Base-by-base conservation (phyloP, 2,329 filamentous ascomycete species). In the Colletotrichum camelliae region DNA sequence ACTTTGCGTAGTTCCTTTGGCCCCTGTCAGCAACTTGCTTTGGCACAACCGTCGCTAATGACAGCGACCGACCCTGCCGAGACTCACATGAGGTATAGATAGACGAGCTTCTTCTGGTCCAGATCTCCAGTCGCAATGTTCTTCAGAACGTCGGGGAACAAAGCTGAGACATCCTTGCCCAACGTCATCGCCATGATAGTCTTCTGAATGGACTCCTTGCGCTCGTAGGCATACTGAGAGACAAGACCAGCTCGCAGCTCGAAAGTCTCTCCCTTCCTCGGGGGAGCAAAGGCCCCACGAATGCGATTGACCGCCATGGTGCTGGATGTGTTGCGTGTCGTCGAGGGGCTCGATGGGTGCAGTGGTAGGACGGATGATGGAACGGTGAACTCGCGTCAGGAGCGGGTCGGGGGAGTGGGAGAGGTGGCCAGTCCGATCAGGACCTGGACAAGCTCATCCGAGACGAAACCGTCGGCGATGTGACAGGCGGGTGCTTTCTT, bases 151-250 rank as follows among this genome's bases (percentile, higher is more conserved):
- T 99, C 97, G 3, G 97, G 97, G 84, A 99, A 99, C 78, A 99
- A 89, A 72, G 96, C 95, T 70, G 97, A 99, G 76, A 99, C 97
- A 87, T 99, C 97, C 86, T 99, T 99, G 85, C 97, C 97, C 80
- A 99, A 86, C 2, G 97, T 99, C 97, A 99, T 99, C 84, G 97
- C 96, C 96, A 98, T 98, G 88, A 99, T 99, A 79, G 97, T 99
- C 90, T 98, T 98, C 85, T 99, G 97, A 81, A 99, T 99, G 29
- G 97, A 95, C 89, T 99, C 97, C 87, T 99, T 99, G 82, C 96
- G 94, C 91, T 99, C 97, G 87, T 97, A 98, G 76, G 97, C 97
- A 94, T 98, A 99, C 88, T 99, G 97, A 78, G 97, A 99, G 78
- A 97, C 97, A 84, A 99, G 89, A 52, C 97, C 97, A 78, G 96